Conservation (phyloP, 352 stramenopile genomes). For the Globisporangium parvum region DNA sequence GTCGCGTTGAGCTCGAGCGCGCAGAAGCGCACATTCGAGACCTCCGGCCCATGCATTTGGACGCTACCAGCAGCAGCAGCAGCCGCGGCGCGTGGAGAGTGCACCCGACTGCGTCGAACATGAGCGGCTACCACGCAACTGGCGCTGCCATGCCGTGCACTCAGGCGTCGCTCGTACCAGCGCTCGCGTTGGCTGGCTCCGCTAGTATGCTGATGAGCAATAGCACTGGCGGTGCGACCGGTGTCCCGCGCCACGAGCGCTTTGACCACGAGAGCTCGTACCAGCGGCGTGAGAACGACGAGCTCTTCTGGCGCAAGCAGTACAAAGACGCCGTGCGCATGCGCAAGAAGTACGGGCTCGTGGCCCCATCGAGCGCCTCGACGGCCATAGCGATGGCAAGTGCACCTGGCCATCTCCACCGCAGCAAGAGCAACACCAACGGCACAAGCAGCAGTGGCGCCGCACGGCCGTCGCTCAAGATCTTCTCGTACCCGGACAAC, state of each 20-base stretch:
- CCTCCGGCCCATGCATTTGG: conserved; percentile 22
- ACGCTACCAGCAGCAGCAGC: conserved; percentile 13
- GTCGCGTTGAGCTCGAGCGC: conserved; percentile 40
- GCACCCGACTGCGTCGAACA: conserved; percentile 9
- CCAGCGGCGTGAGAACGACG: conserved; percentile 33
- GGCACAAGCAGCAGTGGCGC: neutral
- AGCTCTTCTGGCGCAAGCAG: conserved; percentile 44
- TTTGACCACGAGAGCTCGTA: conserved; percentile 49
- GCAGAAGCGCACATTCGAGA: conserved; percentile 35
- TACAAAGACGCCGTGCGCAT: conserved; percentile 52
- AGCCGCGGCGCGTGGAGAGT: conserved; percentile 7
- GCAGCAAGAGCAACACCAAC: neutral
- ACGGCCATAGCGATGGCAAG: neutral
- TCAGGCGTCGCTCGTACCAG: conserved; percentile 16
- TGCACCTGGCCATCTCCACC: too few relatives aligned
- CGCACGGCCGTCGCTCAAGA: conserved; percentile 52
- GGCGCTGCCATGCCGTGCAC: conserved; percentile 15
- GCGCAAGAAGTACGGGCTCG: conserved; percentile 29
- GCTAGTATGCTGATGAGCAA: neutral
- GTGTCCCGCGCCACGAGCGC: conserved; percentile 32
- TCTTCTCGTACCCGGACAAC: conserved; percentile 55
- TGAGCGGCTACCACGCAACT: conserved; percentile 9
- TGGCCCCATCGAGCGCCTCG: conserved; percentile 5
- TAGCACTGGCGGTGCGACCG: conserved; percentile 13
- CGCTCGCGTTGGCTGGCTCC: neutral